A percentile compares a stretch with the other conserved stretches of the same genome.
Evolutionary conservation across 371 early-diverging fungal species (phyloP).

Genomic region (Choanephora cucurbitarum): DNA sequence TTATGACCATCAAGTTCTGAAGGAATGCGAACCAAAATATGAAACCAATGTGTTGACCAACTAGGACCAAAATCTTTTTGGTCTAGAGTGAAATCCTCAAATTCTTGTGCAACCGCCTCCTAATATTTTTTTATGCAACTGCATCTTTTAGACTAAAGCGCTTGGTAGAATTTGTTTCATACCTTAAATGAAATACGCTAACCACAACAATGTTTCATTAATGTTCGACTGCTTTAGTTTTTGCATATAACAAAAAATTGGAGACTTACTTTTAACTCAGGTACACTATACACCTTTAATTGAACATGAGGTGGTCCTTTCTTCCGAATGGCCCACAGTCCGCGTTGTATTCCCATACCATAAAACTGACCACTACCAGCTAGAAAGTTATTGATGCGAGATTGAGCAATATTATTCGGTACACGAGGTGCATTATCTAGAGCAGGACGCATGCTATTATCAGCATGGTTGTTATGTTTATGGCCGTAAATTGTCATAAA

Average conservation of each 20-base stretch:
- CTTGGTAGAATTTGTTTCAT: conserved; percentile 4
- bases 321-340: conserved; percentile 35
- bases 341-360: conserved; percentile 48
- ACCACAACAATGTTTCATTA: background rate
- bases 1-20: conserved; percentile 59
- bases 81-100: conserved; percentile 30
- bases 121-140: conserved; percentile 20
- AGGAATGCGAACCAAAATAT: conserved; percentile 67
- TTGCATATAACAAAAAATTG: background rate
- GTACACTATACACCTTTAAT: conserved; percentile 73
- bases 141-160: background rate
- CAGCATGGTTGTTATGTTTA: conserved; percentile 23
- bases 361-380: conserved; percentile 43
- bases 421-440: conserved; percentile 43
- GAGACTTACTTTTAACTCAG: conserved; percentile 59
- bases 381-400: conserved; percentile 49
- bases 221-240: too few relatives aligned
- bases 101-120: conserved; percentile 46
- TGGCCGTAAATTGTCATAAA: conserved; percentile 29
- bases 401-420: conserved; percentile 37
- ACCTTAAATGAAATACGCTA: conserved; percentile 49
- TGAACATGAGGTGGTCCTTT: conserved; percentile 37
- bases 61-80: conserved; percentile 46
- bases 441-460: conserved; percentile 16
- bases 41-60: conserved; percentile 93